phyloP scores from a whole-genome alignment of 495 filamentous ascomycete genomes.

The Hyaloscypha bicolor region DNA sequence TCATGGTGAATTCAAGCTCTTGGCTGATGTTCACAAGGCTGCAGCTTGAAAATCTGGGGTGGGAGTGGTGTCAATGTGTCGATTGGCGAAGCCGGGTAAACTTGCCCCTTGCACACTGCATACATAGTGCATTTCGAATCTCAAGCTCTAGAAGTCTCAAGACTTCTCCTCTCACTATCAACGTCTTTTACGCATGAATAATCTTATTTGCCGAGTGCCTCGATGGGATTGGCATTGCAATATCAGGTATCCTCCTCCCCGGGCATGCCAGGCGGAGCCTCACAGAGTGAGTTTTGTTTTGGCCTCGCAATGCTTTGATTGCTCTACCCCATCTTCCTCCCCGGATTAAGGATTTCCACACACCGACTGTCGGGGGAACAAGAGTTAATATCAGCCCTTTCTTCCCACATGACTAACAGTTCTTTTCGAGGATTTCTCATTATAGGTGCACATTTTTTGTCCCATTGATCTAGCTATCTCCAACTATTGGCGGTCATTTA shows the following conservation, averaged over 20 bases:
- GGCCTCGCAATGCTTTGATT: neutral
- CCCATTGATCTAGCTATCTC: neutral
- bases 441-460: neutral
- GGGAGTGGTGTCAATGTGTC: too few species aligned
- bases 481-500: neutral
- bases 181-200: neutral
- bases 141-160: conserved; percentile 9
- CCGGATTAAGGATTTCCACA: conserved; percentile 8
- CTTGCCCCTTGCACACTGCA: neutral
- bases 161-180: neutral
- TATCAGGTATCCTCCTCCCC: neutral
- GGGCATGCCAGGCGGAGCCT: neutral
- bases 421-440: neutral
- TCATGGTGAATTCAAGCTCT: too few species aligned
- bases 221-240: neutral
- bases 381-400: neutral
- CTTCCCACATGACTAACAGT: neutral
- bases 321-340: neutral
- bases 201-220: neutral
- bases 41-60: too few species aligned
- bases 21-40: too few species aligned
- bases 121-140: neutral
- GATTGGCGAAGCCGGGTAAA: neutral
- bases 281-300: neutral
- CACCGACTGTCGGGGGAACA: conserved; percentile 1